Evolutionary conservation across 2,329 filamentous ascomycete genomes (phyloP).

Genomic region (Hirsutella thompsonii): DNA sequence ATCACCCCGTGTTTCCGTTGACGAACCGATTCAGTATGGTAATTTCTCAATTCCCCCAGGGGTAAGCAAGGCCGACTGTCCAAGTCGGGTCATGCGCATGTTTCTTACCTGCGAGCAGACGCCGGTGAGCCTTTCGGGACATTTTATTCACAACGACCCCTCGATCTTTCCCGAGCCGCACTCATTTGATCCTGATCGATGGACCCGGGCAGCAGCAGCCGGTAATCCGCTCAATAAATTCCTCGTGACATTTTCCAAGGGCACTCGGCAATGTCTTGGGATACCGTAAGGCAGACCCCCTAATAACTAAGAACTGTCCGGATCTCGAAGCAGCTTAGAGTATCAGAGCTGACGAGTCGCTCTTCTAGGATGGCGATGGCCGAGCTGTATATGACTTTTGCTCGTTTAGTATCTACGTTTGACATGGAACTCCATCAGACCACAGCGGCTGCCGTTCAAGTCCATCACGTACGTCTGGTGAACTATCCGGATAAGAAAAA

Average conservation of each 20-base stretch:
- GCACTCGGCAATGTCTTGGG: not conserved
- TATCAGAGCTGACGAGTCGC: too few relatives aligned
- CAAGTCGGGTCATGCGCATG: too few relatives aligned
- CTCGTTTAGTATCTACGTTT: constrained; percentile 6
- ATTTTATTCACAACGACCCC: constrained; percentile 1
- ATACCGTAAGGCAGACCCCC: not conserved
- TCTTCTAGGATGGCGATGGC: constrained; percentile 5
- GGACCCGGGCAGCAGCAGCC: not conserved
- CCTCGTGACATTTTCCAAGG: not conserved
- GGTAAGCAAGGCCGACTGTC: not conserved
- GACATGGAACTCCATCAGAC: constrained; percentile 9
- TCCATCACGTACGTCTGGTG: constrained; percentile 4
- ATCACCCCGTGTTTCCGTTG: not conserved
- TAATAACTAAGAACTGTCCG: not conserved
- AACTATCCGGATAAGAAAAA: constrained; percentile 4
- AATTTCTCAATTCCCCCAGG: not conserved
- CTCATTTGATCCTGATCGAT: constrained; percentile 2
- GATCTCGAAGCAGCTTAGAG: not conserved
- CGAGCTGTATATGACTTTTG: constrained; percentile 8
- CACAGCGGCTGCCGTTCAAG: constrained; percentile 3
- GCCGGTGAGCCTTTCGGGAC: not conserved
- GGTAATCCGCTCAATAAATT: not conserved
- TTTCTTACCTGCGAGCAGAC: not conserved
- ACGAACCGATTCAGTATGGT: not conserved
- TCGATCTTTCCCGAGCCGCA: constrained; percentile 2